Evolutionary conservation across 83 land plant genomes (phyloP), one percentile per base, ranked within the genome.

Genomic region (Diphasiastrum complanatum): DNA sequence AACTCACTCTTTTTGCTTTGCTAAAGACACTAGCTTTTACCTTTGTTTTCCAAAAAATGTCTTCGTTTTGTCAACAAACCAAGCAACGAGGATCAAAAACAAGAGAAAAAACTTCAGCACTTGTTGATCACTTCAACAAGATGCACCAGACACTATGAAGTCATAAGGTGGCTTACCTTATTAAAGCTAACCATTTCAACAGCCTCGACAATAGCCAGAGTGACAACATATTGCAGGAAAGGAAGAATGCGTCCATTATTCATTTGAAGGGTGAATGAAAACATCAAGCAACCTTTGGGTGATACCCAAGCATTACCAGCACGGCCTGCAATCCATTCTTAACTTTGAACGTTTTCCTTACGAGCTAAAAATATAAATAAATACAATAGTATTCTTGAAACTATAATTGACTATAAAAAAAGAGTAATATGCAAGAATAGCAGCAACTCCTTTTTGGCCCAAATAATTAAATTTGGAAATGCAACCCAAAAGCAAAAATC

Each of bases 271-370:
- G 96, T 92, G 46, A 83, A 92, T 1, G 98, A 92, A 71, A 79
- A 92, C 84, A 83, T 66, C 66, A 92, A 83, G 69, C 98, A 88
- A 36, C 98, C 98, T 41, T 33, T 37, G 6, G 96, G 96, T 22
- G 98, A 92, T 14, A 81, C 86, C 98, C 98, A 92, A 28, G 61
- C 60, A 78, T 92, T 92, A 46, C 83, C 85, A 12, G 81, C 74
- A 35, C 98, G 79, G 19, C 97, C 97, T 91, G 55, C 35, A 71
- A 63, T 31, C 5, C 14, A 5, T 37, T 3, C 27, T n/a, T 8
- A 68, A 10, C 11, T 23, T 47, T 5, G 20, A 8, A 4, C 10
- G 6, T 6, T 8, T 6, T 11, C 45, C 45, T 6, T 10, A 55
- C 59, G 16, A 10, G 11, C 37, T 31, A 55, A 24, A 5, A 11